Evolutionary conservation across 2,329 filamentous ascomycete species (phyloP), one percentile per base, ranked within the genome.

Genomic region (Aspergillus sp.): DNA sequence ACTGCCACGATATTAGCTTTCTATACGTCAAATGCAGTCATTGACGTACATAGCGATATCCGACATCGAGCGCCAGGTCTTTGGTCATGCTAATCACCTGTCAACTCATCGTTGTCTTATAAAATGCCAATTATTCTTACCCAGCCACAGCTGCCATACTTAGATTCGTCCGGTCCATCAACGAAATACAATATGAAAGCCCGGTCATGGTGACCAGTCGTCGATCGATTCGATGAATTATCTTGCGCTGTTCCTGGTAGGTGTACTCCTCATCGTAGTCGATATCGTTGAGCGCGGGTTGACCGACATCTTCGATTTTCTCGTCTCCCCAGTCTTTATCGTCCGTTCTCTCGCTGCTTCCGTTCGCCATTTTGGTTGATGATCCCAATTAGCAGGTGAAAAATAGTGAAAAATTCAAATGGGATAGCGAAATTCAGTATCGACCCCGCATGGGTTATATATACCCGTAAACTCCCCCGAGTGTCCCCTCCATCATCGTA

Each of bases 131-230:
- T 80, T 76, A 0, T 74, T 53, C 63, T 47, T 60, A 77, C 75
- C 78, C 88, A 17, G 87, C 86, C 62, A 91, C 84, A 44, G 80
- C 80, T 41, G 86, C 87, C 25, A 81, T 25, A 75, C 30, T 74
- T 63, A 90, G 70, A 65, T 91, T 91, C 4, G 85, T 88, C 33
- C 87, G 76, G 62, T 93, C 88, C 82, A 91, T 87, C 50, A 91
- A 70, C 52, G 80, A 85, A 58, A 88, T 75, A 63, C 84, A 88
- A 67, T 90, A 90, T 70, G 89, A 78, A 53, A 77, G 63, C 17
- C 83, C 83, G 4, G 82, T 78, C 0, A 78, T 82, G 4, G 77
- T 62, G 42, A 86, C 78, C 3, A 86, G 70, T 1, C 83, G 80
- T 32, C 74, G 71, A 64, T 94, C 88, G 55, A 93, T 74, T 13